Conservation (phyloP, 2,329 filamentous ascomycete species). For the Coniella lustricola region DNA sequence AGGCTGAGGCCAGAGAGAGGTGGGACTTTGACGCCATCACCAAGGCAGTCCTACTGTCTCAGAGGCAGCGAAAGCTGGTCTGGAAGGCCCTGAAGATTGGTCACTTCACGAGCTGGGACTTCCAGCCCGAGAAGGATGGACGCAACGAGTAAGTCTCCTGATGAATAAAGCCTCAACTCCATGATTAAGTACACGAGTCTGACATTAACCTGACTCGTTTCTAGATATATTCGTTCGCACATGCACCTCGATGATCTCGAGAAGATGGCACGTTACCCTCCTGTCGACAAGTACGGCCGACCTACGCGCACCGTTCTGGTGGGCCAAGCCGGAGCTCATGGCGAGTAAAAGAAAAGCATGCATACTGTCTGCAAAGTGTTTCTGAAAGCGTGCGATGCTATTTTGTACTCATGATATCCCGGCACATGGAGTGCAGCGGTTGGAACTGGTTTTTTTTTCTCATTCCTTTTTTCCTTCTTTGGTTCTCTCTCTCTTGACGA, state of each 20-base stretch:
- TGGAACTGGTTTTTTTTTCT: too few relatives aligned
- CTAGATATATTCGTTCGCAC: constrained; percentile 76
- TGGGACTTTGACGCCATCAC: constrained; percentile 82
- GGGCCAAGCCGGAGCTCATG: constrained; percentile 38
- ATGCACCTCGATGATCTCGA: constrained; percentile 77
- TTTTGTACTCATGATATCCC: constrained; percentile 8
- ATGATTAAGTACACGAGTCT: too few relatives aligned
- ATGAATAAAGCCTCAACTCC: too few relatives aligned
- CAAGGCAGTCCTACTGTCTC: constrained; percentile 63
- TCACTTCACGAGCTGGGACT: constrained; percentile 76
- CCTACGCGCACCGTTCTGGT: constrained; percentile 36
- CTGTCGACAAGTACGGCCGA: constrained; percentile 49
- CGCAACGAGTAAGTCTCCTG: constrained; percentile 49
- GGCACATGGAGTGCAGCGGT: not conserved
- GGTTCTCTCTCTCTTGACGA: not conserved
- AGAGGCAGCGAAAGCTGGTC: constrained; percentile 70
- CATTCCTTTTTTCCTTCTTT: not conserved
- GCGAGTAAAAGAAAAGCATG: constrained; percentile 25
- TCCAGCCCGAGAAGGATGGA: constrained; percentile 66
- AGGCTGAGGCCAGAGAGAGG: constrained; percentile 62
- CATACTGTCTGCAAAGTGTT: not conserved
- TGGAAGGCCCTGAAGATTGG: constrained; percentile 75
- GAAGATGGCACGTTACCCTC: constrained; percentile 65
- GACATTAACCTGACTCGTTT: not conserved
- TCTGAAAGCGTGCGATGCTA: not conserved